A percentile compares a stretch with the other conserved stretches of the same genome.
phyloP scores from a whole-genome alignment of 2,329 filamentous ascomycete species.

The Pseudogymnoascus sp. region DNA sequence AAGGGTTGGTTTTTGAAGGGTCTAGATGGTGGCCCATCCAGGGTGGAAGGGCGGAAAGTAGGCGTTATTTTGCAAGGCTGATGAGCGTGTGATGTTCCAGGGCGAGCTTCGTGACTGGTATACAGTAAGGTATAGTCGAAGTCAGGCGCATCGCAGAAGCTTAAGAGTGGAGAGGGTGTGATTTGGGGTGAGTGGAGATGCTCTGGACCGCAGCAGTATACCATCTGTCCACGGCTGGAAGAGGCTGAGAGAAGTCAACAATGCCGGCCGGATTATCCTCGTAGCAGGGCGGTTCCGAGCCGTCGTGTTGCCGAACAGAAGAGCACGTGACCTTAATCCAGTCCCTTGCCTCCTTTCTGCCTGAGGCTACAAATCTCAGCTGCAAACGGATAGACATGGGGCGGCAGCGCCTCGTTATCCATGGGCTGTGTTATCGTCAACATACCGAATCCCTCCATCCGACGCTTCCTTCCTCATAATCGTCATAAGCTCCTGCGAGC shows the following conservation, averaged over 20 bases:
- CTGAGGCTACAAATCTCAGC: background rate
- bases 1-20: background rate
- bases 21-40: constrained; percentile 9
- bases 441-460: constrained; percentile 1
- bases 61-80: background rate
- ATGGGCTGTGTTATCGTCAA: constrained; percentile 4
- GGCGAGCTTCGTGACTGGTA: background rate
- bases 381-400: constrained; percentile 6
- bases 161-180: constrained; percentile 3
- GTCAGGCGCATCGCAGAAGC: constrained; percentile 2
- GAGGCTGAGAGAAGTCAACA: constrained; percentile 8
- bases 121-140: constrained; percentile 1
- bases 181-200: background rate
- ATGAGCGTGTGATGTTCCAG: constrained; percentile 1
- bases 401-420: background rate
- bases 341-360: background rate
- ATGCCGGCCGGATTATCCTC: constrained; percentile 1
- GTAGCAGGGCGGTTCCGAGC: background rate
- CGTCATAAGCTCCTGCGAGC: constrained; percentile 5
- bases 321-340: background rate
- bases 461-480: constrained; percentile 1
- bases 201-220: background rate
- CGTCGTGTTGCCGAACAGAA: background rate
- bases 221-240: constrained; percentile 4
- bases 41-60: background rate